Evolutionary conservation across 1,284 basidiomycete species (phyloP).

Genomic region (Apiotrichum laibachii): DNA sequence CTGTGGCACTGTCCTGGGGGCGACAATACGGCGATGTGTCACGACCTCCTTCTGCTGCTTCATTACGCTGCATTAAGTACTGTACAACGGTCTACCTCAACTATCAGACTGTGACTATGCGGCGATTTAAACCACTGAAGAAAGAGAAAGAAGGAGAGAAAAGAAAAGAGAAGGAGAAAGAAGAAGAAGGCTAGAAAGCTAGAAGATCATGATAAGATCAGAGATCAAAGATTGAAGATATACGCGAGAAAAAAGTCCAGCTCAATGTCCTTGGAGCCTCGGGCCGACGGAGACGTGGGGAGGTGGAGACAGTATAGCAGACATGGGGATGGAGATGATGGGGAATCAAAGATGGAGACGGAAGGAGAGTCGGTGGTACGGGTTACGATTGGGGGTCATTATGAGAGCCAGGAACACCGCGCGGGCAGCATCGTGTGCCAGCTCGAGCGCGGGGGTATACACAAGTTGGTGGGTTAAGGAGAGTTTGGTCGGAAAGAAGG

Average conservation of each 20-base stretch:
- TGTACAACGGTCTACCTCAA: constrained; percentile 4
- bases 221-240: background rate
- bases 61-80: constrained; percentile 2
- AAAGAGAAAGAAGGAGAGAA: background rate
- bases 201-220: background rate
- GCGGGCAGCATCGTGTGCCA: no score
- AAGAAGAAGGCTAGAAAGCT: background rate
- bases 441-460: background rate
- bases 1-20: no score
- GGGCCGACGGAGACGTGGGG: background rate
- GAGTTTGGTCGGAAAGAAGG: background rate
- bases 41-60: background rate
- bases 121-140: background rate
- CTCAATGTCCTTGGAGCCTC: constrained; percentile 6
- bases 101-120: background rate
- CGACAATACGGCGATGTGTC: background rate
- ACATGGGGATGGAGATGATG: background rate
- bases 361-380: background rate
- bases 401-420: no score
- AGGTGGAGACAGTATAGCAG: background rate
- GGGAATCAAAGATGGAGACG: background rate
- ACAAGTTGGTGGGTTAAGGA: background rate
- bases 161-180: background rate
- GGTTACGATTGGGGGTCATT: no score
- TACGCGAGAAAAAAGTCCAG: background rate